Evolutionary conservation across 345 rosid genomes (phyloP).

Genomic region (Salix caprea): DNA sequence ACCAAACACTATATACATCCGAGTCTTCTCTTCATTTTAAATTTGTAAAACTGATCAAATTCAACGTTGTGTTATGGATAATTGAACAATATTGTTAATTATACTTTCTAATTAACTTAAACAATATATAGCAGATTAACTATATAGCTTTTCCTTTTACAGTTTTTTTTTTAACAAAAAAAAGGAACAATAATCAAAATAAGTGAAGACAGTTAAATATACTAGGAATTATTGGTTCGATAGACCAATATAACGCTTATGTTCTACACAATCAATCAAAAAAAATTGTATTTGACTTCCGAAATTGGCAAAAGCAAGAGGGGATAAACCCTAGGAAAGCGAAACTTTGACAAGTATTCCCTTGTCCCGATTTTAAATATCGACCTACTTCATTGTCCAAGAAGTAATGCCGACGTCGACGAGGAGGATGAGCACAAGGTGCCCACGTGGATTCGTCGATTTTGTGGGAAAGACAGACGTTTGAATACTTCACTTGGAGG

Average conservation of each 20-base stretch:
- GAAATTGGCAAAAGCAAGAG: neutral
- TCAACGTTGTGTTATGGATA: too few relatives aligned
- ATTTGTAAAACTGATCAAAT: too few relatives aligned
- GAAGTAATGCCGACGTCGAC: constrained; percentile 1
- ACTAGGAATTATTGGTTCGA: neutral
- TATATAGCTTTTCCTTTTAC: too few relatives aligned
- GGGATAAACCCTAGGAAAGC: neutral
- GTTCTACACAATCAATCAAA: neutral
- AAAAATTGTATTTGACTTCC: neutral
- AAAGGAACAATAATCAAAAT: too few relatives aligned
- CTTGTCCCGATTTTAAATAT: neutral
- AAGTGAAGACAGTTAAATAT: too few relatives aligned
- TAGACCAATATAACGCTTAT: neutral
- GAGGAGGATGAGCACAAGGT: neutral
- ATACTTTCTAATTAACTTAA: too few relatives aligned
- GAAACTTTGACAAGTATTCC: neutral
- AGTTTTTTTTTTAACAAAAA: too few relatives aligned
- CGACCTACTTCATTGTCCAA: neutral
- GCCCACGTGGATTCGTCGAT: constrained; percentile 20
- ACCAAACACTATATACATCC: too few relatives aligned
- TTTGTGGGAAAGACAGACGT: neutral
- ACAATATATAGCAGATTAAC: too few relatives aligned
- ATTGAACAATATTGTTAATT: too few relatives aligned
- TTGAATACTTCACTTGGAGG: neutral
- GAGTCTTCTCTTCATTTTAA: too few relatives aligned